phyloP scores from a whole-genome alignment of 2,329 filamentous ascomycete species.

The Lasiodiplodia sp. region DNA sequence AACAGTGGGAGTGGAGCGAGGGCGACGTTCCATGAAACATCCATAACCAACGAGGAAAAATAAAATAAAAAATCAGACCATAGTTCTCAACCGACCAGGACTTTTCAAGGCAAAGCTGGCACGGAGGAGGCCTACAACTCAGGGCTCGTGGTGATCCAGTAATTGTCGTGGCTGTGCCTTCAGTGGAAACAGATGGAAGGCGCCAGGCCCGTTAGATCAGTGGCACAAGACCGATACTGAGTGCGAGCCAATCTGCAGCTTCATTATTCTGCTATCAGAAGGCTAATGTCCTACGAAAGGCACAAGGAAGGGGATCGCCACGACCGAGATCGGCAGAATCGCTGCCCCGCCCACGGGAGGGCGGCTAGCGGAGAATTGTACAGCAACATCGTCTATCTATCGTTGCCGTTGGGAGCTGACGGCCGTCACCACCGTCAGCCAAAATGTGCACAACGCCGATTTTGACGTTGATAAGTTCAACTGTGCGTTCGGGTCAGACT shows the following conservation, averaged over 20 bases:
- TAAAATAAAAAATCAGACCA: background rate
- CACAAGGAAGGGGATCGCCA: background rate
- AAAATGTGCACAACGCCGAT: background rate
- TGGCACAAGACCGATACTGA: background rate
- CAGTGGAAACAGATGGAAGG: background rate
- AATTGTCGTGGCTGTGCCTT: background rate
- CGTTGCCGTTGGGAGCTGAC: background rate
- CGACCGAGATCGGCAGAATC: background rate
- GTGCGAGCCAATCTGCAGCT: background rate
- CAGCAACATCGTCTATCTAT: background rate
- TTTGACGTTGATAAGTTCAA: background rate
- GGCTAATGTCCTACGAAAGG: background rate
- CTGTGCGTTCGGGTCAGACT: too few species aligned
- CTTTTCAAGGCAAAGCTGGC: background rate
- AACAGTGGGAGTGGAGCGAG: conserved; percentile 49
- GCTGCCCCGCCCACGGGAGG: background rate
- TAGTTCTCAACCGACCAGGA: background rate
- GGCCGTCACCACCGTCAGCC: background rate
- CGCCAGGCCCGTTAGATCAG: background rate
- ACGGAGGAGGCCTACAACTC: background rate
- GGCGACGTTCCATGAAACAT: conserved; percentile 24
- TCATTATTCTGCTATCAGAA: background rate
- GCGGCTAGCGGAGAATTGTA: background rate
- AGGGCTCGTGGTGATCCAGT: background rate
- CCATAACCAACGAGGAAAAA: background rate